Evolutionary conservation across 2,329 filamentous ascomycete genomes (phyloP), one percentile per base, ranked within the genome.

Genomic region (Claviceps monticola): DNA sequence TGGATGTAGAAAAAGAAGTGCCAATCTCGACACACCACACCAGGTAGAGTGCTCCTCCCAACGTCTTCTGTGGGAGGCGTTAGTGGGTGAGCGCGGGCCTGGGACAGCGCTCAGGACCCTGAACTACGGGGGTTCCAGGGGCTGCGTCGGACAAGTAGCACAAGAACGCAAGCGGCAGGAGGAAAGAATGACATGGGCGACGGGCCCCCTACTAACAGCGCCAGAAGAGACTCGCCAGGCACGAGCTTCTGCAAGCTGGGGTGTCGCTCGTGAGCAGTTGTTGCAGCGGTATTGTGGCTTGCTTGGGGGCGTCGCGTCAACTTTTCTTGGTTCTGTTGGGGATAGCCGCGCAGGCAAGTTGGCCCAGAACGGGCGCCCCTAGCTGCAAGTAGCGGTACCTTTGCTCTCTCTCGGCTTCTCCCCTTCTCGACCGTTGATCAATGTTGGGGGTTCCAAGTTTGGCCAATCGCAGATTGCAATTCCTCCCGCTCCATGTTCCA

Each of bases 301-400:
- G 42, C 43, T 43, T 49, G 26, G 41, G 47, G 49, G 50, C 37
- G 51, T 49, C 54, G 54, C 56, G 43, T 44, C 49, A 49, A 41
- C n/a, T 46, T 54, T 58, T 60, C 69, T 67, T 66, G 65, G 66
- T 67, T 68, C 64, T 69, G 64, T 70, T 72, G 68, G 68, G 69
- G 69, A 69, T 64, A 46, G 52, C 46, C 45, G 46, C 49, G 23
- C 36, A 55, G 56, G 57, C 58, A 44, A 34, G 47, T 54, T 54
- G 21, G 11, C 13, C 13, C 29, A 34, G 29, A 16, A n/a, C 23
- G 23, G 23, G 16, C 26, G 23, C 16, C 9, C 26, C 16, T 17
- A 23, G 44, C 44, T 36, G 0, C 16, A 36, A 46, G 45, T 47
- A 37, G 1, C 34, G 45, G 45, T 47, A 47, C 45, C 17, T 50